Evolutionary conservation across 2,329 filamentous ascomycete species (phyloP), one percentile per base, ranked within the genome.

Genomic region (Fusarium poae): DNA sequence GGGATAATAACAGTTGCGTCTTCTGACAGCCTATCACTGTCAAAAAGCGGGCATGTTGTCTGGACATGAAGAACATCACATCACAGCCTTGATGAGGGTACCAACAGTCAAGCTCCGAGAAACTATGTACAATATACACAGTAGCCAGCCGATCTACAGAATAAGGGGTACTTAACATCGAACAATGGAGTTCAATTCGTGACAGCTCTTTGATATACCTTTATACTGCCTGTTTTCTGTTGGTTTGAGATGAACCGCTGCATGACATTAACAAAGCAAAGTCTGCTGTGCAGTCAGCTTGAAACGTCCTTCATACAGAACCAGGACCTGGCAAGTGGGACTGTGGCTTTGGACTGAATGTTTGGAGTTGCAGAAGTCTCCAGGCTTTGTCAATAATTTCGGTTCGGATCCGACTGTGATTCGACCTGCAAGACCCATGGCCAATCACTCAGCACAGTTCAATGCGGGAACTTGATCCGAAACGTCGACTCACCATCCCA

Each of bases 231-330:
- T 65, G 29, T 23, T 32, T 59, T 30, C 15, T 27, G 29, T 44
- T 55, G 57, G 58, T 59, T 65, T 63, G 45, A 54, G 55, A 61
- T 58, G 59, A 43, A 45, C 32, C 37, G 30, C 30, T 60, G 62
- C 61, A 65, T 65, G 35, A 50, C 43, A 65, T 58, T 49, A 56
- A 60, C 45, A 54, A 67, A 55, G 49, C 52, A 46, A n/a, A 27
- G 29, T 35, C 29, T 44, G 21, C 23, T 49, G 52, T 37, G 48
- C 48, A 50, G 48, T 51, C 48, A 29, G 48, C 34, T 67, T 62
- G 67, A 69, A 69, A 70, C 67, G 48, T 50, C 53, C 48, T 60
- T 68, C 66, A 67, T 44, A 63, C 63, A 66, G 30, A 45, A 44
- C 46, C 23, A 32, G 42, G 49, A 37, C 42, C 57, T 44, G 49